A percentile compares a stretch with the other conserved stretches of the same genome.
Conservation (phyloP, 1,139 yeast genomes). For the Hanseniaspora sp. region DNA sequence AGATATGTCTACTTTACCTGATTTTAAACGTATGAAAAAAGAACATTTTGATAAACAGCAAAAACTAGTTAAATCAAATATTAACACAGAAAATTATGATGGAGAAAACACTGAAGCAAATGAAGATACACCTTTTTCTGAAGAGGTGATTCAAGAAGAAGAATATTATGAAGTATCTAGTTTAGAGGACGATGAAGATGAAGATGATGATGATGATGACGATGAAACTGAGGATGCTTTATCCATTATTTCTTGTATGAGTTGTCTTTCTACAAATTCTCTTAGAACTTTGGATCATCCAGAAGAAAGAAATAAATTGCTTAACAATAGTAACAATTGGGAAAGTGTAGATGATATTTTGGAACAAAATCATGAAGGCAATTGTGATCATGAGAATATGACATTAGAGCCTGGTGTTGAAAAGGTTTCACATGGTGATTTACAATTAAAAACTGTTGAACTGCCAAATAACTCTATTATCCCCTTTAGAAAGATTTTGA, state of each 20-base stretch:
- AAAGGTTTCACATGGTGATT: slow-evolving; percentile 1
- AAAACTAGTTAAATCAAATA: background rate
- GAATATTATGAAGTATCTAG: slow-evolving; percentile 2
- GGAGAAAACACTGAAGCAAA: background rate
- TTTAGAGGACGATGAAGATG: slow-evolving; percentile 13
- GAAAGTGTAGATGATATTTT: slow-evolving; percentile 16
- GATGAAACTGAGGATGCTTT: slow-evolving; percentile 23
- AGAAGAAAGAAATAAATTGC: slow-evolving; percentile 13
- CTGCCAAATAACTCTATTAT: slow-evolving; percentile 27
- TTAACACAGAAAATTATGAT: background rate
- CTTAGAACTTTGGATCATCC: slow-evolving; percentile 13
- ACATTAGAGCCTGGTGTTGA: slow-evolving; percentile 9
- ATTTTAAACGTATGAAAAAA: slow-evolving; percentile 5
- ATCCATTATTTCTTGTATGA: slow-evolving; percentile 28
- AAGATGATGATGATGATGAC: slow-evolving; percentile 18
- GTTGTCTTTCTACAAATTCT: slow-evolving; percentile 26
- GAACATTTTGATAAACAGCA: slow-evolving; percentile 9
- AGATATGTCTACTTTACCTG: slow-evolving; percentile 12
- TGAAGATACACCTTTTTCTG: background rate
- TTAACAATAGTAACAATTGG: background rate
- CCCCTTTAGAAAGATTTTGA: slow-evolving; percentile 27
- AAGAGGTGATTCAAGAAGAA: background rate
- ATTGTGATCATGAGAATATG: slow-evolving; percentile 19
- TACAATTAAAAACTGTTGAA: slow-evolving; percentile 11
- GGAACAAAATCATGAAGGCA: slow-evolving; percentile 17